Evolutionary conservation across 192 early-diverging fungal species (phyloP).

Genomic region (Lobosporangium transversale): DNA sequence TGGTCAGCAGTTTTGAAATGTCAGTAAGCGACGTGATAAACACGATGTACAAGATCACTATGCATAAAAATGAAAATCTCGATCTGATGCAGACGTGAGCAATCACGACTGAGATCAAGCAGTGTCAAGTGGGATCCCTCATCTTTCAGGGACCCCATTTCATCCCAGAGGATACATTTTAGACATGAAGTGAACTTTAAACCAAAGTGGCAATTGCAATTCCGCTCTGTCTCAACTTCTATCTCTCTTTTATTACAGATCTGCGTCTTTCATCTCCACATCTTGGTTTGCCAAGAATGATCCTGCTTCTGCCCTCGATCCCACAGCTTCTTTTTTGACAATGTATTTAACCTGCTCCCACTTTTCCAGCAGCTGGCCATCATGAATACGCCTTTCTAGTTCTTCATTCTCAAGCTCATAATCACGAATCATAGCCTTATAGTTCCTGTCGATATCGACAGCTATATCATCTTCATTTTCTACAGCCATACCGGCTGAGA

Average conservation of each 20-base stretch:
- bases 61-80: too few relatives aligned
- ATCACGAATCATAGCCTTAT: slow-evolving; percentile 24
- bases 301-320: not conserved
- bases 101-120: too few relatives aligned
- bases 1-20: too few relatives aligned
- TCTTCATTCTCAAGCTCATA: slow-evolving; percentile 38
- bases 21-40: too few relatives aligned
- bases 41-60: too few relatives aligned
- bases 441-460: slow-evolving; percentile 2
- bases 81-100: too few relatives aligned
- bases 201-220: too few relatives aligned
- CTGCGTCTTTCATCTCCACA: slow-evolving; percentile 19
- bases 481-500: not conserved
- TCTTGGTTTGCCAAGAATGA: slow-evolving; percentile 4
- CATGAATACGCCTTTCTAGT: slow-evolving; percentile 24
- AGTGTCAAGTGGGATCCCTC: too few relatives aligned
- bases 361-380: slow-evolving; percentile 30
- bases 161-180: too few relatives aligned
- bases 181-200: too few relatives aligned
- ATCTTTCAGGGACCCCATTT: too few relatives aligned
- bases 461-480: not conserved
- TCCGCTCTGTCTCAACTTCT: not conserved
- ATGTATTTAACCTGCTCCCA: slow-evolving; percentile 26
- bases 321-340: slow-evolving; percentile 24
- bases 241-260: slow-evolving; percentile 7